Evolutionary conservation across 805 yeast species (phyloP).

Genomic region (Priceomyces castillae): DNA sequence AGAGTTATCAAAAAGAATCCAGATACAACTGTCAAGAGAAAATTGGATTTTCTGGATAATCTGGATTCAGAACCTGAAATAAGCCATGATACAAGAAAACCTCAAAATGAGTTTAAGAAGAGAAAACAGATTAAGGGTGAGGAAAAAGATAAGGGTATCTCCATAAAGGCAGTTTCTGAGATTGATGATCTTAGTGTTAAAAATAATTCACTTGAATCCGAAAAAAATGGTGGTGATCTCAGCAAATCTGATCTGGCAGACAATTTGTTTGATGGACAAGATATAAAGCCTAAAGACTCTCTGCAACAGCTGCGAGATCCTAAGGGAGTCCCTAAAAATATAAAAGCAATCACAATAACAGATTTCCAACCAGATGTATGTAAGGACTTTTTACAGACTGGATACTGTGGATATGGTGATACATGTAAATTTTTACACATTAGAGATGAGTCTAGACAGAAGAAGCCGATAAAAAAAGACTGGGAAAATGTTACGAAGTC

Average conservation of each 20-base stretch:
- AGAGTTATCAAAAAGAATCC: constrained; percentile 15
- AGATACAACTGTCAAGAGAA: constrained; percentile 1
- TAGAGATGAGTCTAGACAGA: constrained; percentile 78
- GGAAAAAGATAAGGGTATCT: background rate
- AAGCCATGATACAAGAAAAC: background rate
- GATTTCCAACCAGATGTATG: constrained; percentile 95
- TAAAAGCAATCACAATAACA: constrained; percentile 63
- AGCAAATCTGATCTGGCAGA: too few species aligned
- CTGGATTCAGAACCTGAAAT: constrained; percentile 3
- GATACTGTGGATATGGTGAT: constrained; percentile 97
- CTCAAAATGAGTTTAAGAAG: constrained; percentile 7
- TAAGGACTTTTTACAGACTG: constrained; percentile 86
- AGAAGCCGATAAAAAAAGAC: constrained; percentile 61
- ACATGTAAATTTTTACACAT: constrained; percentile 92
- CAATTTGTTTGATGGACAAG: too few species aligned
- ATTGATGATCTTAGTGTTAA: too few species aligned
- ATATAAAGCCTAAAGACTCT: too few species aligned
- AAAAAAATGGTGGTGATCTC: too few species aligned
- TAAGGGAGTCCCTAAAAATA: constrained; percentile 27
- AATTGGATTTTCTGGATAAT: constrained; percentile 3
- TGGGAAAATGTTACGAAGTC: constrained; percentile 53
- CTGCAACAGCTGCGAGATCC: background rate
- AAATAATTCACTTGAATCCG: too few species aligned
- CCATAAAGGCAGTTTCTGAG: too few species aligned
- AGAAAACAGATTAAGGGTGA: constrained; percentile 2